Conservation (phyloP, 1,284 basidiomycete genomes). For the Ceratorhiza oryzae-sativae region DNA sequence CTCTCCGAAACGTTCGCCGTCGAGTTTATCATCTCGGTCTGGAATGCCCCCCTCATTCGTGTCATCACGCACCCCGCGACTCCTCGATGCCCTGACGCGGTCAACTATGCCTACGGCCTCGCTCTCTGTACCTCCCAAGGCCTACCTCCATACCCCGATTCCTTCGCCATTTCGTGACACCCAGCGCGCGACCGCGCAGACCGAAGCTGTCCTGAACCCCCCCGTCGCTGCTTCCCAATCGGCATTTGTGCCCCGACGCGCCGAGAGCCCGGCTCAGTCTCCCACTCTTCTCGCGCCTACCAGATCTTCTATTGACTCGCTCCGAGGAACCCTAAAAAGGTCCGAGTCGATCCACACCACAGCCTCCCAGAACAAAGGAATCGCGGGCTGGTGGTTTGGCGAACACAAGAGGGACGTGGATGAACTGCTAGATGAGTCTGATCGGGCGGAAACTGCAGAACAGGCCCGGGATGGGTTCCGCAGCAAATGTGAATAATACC, state of each 20-base stretch:
- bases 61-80: slow-evolving; percentile 55
- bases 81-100: slow-evolving; percentile 66
- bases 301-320: slow-evolving; percentile 24
- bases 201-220: slow-evolving; percentile 29
- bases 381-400: slow-evolving; percentile 53
- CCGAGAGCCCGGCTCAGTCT: slow-evolving; percentile 24
- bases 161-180: slow-evolving; percentile 44
- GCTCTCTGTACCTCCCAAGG: slow-evolving; percentile 50
- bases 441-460: slow-evolving; percentile 60
- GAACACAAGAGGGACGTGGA: slow-evolving; percentile 59
- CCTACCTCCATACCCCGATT: slow-evolving; percentile 41
- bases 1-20: slow-evolving; percentile 11
- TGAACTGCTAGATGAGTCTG: slow-evolving; percentile 62
- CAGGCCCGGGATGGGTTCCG: slow-evolving; percentile 64
- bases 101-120: slow-evolving; percentile 70
- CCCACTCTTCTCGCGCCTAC: slow-evolving; percentile 37
- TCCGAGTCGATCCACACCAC: slow-evolving; percentile 40
- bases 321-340: slow-evolving; percentile 36
- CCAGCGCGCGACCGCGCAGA: slow-evolving; percentile 43
- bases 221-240: slow-evolving; percentile 34
- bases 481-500: slow-evolving; percentile 68
- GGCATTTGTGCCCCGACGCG: slow-evolving; percentile 4
- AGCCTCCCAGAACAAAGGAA: slow-evolving; percentile 44
- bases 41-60: slow-evolving; percentile 35
- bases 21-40: slow-evolving; percentile 26